Percentiles rank a stretch among this genome's conserved stretches.
These are phyloP conservation scores for Epichloe festucae DNA, from an alignment of 2,329 filamentous ascomycete species.

Conservation along the genomic window DNA sequence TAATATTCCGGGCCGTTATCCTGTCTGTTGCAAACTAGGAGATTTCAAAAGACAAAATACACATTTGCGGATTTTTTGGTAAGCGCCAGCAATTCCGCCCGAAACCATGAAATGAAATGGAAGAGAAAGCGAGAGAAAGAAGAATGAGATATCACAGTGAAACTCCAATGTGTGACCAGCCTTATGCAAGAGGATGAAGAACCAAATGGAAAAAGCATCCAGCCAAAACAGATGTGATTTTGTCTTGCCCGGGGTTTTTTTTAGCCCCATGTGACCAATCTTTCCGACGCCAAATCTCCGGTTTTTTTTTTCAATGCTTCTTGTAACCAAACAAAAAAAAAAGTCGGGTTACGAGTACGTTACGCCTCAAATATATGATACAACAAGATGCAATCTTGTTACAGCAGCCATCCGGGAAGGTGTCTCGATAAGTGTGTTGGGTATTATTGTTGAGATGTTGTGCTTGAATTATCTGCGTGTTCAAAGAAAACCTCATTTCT, in stretches of 20 bases:
- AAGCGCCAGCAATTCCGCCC: neutral
- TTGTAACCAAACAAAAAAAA: neutral
- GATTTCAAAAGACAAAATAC: neutral
- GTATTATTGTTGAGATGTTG: neutral
- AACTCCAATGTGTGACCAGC: constrained; percentile 1
- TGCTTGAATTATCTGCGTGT: constrained; percentile 2
- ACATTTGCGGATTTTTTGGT: neutral
- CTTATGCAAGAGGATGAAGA: neutral
- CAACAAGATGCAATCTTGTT: constrained; percentile 2
- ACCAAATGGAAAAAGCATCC: neutral
- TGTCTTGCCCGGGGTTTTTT: neutral
- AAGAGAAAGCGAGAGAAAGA: neutral
- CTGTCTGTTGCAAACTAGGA: neutral
- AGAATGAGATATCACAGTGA: neutral
- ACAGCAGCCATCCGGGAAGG: neutral
- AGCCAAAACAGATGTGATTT: neutral
- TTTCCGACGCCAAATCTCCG: neutral
- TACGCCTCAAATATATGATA: neutral
- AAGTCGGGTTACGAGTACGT: neutral
- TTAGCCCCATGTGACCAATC: neutral
- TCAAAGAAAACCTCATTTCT: constrained; percentile 22
- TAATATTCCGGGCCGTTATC: neutral
- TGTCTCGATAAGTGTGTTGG: neutral
- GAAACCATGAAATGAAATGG: neutral
- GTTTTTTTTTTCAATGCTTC: neutral